phyloP scores from a whole-genome alignment of 2,329 filamentous ascomycete species.

The Juglanconis juglandina region DNA sequence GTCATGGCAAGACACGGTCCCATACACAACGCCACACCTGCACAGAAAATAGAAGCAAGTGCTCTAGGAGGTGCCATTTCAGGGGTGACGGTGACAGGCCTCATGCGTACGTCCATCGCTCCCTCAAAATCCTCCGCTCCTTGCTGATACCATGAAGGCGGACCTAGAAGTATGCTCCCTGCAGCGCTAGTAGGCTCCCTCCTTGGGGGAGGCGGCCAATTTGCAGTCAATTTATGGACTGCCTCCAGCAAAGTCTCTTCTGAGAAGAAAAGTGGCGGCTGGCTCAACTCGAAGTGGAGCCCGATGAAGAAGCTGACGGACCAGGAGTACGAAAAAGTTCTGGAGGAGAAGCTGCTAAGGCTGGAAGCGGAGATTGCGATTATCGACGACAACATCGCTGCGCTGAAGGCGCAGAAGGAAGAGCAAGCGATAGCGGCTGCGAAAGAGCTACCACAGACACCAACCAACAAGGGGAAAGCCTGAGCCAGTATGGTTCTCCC shows the following conservation, averaged over 20 bases:
- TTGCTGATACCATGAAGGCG: slow-evolving; percentile 35
- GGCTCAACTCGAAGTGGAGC: slow-evolving; percentile 65
- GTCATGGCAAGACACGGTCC: slow-evolving; percentile 47
- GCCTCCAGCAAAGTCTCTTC: neutral
- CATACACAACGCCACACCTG: slow-evolving; percentile 49
- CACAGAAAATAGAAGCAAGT: slow-evolving; percentile 65
- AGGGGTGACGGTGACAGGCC: slow-evolving; percentile 59
- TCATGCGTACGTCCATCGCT: slow-evolving; percentile 43
- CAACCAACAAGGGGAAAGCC: neutral
- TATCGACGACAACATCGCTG: slow-evolving; percentile 70
- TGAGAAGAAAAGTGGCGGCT: slow-evolving; percentile 18
- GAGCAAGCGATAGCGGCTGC: neutral
- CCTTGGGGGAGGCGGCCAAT: slow-evolving; percentile 31
- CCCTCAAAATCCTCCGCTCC: neutral
- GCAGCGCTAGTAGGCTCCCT: slow-evolving; percentile 47
- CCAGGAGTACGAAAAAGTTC: slow-evolving; percentile 66
- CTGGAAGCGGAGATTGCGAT: slow-evolving; percentile 75
- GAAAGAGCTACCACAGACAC: neutral
- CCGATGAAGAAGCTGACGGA: slow-evolving; percentile 68
- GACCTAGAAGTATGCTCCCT: slow-evolving; percentile 50
- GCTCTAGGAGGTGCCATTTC: slow-evolving; percentile 64
- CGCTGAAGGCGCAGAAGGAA: slow-evolving; percentile 26
- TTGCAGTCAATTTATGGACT: slow-evolving; percentile 19
- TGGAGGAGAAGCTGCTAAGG: slow-evolving; percentile 67
- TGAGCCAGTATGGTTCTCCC: neutral